phyloP scores from a whole-genome alignment of 306 rosid genomes.

The Castanea mollissima region DNA sequence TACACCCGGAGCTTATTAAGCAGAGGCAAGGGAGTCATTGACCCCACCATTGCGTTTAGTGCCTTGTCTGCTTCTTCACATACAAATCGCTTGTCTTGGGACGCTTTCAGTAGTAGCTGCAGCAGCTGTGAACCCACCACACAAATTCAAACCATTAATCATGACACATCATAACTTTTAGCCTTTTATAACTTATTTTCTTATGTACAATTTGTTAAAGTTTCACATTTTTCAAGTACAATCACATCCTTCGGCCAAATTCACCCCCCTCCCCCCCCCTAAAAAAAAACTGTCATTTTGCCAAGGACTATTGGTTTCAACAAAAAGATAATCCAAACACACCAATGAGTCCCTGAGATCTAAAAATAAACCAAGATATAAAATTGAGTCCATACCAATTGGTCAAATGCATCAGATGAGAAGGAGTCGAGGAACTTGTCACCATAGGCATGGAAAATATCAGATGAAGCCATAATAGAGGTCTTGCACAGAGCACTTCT shows the following conservation, averaged over 20 bases:
- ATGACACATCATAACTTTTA: neutral
- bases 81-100: conserved; percentile 86
- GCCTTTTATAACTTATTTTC: too few relatives aligned
- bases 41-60: conserved; percentile 55
- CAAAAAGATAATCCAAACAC: too few relatives aligned
- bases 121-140: conserved; percentile 51
- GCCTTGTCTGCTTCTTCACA: conserved; percentile 94
- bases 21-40: conserved; percentile 70
- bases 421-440: conserved; percentile 63
- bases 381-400: conserved; percentile 47
- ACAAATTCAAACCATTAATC: conserved; percentile 3
- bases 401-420: conserved; percentile 61
- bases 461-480: conserved; percentile 90
- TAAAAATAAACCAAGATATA: too few relatives aligned
- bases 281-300: too few relatives aligned
- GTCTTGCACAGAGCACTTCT: conserved; percentile 91
- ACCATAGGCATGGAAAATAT: conserved; percentile 69
- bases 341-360: neutral
- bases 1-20: conserved; percentile 53
- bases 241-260: too few relatives aligned
- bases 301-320: too few relatives aligned
- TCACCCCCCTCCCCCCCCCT: too few relatives aligned
- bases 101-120: conserved; percentile 80
- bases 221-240: too few relatives aligned
- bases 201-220: too few relatives aligned